Conservation (phyloP, 139 green algal species). For the Zygnema cylindricum region DNA sequence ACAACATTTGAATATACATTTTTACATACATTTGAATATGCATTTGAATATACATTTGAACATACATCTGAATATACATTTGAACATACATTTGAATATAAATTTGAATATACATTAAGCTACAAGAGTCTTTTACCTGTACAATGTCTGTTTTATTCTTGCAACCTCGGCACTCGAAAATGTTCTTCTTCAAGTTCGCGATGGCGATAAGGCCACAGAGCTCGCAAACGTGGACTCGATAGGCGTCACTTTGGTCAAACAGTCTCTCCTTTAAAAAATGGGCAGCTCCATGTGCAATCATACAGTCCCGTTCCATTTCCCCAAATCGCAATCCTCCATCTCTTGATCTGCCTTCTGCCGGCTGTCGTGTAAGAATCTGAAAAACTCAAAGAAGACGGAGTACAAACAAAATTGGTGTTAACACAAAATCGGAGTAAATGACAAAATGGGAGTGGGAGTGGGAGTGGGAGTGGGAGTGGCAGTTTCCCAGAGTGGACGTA, state of each 20-base stretch:
- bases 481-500: too few species aligned
- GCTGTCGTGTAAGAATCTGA: constrained; percentile 95
- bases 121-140: constrained; percentile 40
- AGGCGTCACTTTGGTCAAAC: constrained; percentile 72
- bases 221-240: constrained; percentile 71
- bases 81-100: too few species aligned
- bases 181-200: constrained; percentile 70
- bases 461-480: too few species aligned
- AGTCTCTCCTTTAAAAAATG: constrained; percentile 72
- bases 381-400: neutral
- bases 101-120: too few species aligned
- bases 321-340: constrained; percentile 97
- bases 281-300: constrained; percentile 68
- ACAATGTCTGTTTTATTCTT: constrained; percentile 70
- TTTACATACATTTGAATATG: too few species aligned
- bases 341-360: constrained; percentile 90
- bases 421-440: too few species aligned
- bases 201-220: constrained; percentile 69
- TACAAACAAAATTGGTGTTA: too few species aligned
- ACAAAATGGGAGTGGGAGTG: too few species aligned
- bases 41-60: too few species aligned
- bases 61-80: too few species aligned
- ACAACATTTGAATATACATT: too few species aligned
- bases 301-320: constrained; percentile 98
- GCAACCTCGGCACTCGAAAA: constrained; percentile 68